A percentile compares a stretch with the other conserved stretches of the same genome.
Evolutionary conservation across 2,329 filamentous ascomycete genomes (phyloP).

Genomic region (Fusarium liriodendri): DNA sequence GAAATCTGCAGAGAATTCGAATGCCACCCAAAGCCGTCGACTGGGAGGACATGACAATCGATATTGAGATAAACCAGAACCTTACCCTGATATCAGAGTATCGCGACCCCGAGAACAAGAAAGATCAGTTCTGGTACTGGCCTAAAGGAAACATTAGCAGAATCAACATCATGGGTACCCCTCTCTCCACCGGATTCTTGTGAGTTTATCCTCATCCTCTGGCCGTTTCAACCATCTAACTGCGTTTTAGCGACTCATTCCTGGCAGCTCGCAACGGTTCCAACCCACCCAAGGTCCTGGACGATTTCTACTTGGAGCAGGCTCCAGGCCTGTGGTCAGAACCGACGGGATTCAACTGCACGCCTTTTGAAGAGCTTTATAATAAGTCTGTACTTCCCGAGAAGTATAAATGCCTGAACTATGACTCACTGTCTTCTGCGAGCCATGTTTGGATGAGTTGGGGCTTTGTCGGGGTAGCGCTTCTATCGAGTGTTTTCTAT

Average conservation of each 20-base stretch:
- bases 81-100: conserved; percentile 27
- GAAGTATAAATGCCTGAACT: not conserved
- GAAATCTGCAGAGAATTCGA: conserved; percentile 9
- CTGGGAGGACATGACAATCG: conserved; percentile 20
- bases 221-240: rapidly evolving
- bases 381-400: conserved; percentile 10
- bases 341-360: conserved; percentile 19
- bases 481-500: not conserved
- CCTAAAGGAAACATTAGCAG: conserved; percentile 12
- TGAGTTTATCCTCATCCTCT: conserved; percentile 1
- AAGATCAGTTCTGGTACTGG: conserved; percentile 30
- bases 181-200: conserved; percentile 26
- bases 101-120: not conserved
- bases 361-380: conserved; percentile 21
- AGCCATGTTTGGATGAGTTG: not conserved
- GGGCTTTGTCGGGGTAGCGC: not conserved
- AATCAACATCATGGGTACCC: conserved; percentile 9
- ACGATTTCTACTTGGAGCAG: conserved; percentile 8
- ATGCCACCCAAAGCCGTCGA: conserved; percentile 10
- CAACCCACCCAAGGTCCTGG: conserved; percentile 13
- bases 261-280: conserved; percentile 10
- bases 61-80: not conserved
- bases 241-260: conserved; percentile 15
- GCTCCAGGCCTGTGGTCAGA: not conserved
- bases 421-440: not conserved